These are phyloP conservation scores for Nephelium lappaceum DNA, from an alignment of 345 rosid genomes.

Conservation along the genomic window DNA sequence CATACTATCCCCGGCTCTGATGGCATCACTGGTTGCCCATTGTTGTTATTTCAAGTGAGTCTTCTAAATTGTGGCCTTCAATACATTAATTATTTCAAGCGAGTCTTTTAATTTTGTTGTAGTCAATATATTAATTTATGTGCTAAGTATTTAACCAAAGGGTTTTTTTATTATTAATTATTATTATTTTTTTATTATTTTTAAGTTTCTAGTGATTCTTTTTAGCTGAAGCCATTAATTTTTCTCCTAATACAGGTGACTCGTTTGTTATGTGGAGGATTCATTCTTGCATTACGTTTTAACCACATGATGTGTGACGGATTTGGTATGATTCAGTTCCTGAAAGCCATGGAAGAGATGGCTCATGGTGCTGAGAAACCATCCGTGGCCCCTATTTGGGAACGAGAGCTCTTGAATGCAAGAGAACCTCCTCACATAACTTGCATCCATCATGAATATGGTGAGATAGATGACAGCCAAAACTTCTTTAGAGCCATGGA, in stretches of 20 bases:
- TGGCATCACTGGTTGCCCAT: slow-evolving; percentile 9
- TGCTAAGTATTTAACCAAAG: too few relatives aligned
- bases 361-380: not conserved
- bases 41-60: slow-evolving; percentile 16
- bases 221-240: too few relatives aligned
- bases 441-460: slow-evolving; percentile 12
- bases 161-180: too few relatives aligned
- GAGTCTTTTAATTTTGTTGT: too few relatives aligned
- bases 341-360: slow-evolving; percentile 16
- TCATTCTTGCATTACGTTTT: not conserved
- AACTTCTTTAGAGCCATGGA: not conserved
- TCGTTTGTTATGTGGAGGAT: slow-evolving; percentile 23
- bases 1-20: slow-evolving; percentile 8
- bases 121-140: too few relatives aligned
- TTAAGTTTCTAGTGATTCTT: too few relatives aligned
- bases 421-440: slow-evolving; percentile 16
- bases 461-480: not conserved
- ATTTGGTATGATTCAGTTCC: not conserved
- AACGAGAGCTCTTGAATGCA: slow-evolving; percentile 14
- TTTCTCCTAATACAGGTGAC: slow-evolving; percentile 1
- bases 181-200: too few relatives aligned
- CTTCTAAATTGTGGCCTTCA: not conserved
- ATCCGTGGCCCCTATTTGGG: slow-evolving; percentile 11
- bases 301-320: slow-evolving; percentile 28
- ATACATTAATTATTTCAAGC: too few relatives aligned